Conservation (phyloP, 2,329 filamentous ascomycete genomes). For the Chaetomiaceae sp. region DNA sequence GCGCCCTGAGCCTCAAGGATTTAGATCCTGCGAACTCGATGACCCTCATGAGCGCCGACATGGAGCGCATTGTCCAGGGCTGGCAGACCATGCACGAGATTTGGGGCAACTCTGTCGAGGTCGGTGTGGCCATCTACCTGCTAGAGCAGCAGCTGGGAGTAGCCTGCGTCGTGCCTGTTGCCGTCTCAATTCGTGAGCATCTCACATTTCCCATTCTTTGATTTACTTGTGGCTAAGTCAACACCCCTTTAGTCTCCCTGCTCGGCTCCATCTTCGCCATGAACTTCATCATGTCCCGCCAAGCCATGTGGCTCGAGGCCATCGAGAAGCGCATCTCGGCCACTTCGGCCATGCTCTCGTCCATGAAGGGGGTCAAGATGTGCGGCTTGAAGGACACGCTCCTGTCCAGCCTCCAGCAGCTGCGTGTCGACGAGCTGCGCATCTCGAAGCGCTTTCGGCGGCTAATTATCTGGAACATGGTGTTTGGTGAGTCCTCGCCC, state of each 20-base stretch:
- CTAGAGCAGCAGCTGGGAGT: conserved; percentile 43
- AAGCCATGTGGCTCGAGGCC: conserved; percentile 37
- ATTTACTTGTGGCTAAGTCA: neutral
- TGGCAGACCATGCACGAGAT: conserved; percentile 50
- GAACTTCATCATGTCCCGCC: conserved; percentile 32
- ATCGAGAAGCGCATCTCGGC: conserved; percentile 39
- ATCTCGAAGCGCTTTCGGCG: conserved; percentile 36
- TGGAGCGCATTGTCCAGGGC: conserved; percentile 39
- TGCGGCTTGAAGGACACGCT: conserved; percentile 37
- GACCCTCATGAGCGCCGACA: conserved; percentile 46
- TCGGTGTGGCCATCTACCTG: conserved; percentile 53
- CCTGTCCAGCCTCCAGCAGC: conserved; percentile 30
- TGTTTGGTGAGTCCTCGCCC: conserved; percentile 26
- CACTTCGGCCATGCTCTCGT: conserved; percentile 37
- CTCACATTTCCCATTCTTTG: no score
- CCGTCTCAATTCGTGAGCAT: conserved; percentile 34
- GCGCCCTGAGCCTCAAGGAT: conserved; percentile 29
- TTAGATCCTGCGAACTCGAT: conserved; percentile 39
- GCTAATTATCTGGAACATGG: conserved; percentile 32
- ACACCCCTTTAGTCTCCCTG: conserved; percentile 15
- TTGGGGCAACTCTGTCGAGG: conserved; percentile 53
- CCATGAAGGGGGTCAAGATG: conserved; percentile 44
- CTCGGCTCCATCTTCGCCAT: conserved; percentile 24
- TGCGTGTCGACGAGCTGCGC: conserved; percentile 37
- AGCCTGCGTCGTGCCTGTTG: conserved; percentile 45